Base-by-base conservation (phyloP, 768 basidiomycete species). In the Leccinellum luteum region DNA sequence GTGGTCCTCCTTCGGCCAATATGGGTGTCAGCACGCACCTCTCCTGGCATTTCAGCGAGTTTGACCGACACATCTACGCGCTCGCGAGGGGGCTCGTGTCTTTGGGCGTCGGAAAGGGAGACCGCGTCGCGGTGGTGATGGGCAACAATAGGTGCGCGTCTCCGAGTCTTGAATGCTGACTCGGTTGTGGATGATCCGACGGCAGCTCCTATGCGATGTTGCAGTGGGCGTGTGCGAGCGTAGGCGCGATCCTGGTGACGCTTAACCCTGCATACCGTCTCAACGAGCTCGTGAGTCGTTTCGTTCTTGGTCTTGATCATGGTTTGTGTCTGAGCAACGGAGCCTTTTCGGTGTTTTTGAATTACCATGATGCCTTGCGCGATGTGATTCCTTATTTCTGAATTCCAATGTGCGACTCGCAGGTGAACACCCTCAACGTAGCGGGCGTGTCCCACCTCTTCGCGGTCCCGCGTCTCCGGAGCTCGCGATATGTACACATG, bases 141-240 rank as follows among this genome's bases (percentile, higher is more conserved):
- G 91, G 90, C 5, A 94, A 92, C 59, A 89, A 83, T 58, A 93
- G 91, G 91, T 89, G 61, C 34, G 75, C 14, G 7, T 27, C 21
- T 30, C 21, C 27, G 4, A 8, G 34, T 27, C 25, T 30, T n/a
- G 31, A 52, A 2, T 25, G 17, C 51, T 51, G 52, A 52, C 27
- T n/a, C 9, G n/a, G 12, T 31, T 21, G 17, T 19, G 53, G 52
- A 25, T 51, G 30, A 44, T 44, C 4, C 38, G n/a, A 19, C 38
- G 38, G 30, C 60, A 92, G 90, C 65, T 78, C 89, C 17, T 94
- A 94, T 68, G 90, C 90, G 0, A 78, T 82, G 75, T 73, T 92
- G 23, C 91, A 94, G 64, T 92, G 90, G 91, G 91, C 91, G 3
- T 89, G 87, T 57, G 89, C 90, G n/a, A 84, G 82, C 51, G 79